Evolutionary conservation across 768 basidiomycete genomes (phyloP), one percentile per base, ranked within the genome.

Genomic region (Leccinellum rugosiceps): DNA sequence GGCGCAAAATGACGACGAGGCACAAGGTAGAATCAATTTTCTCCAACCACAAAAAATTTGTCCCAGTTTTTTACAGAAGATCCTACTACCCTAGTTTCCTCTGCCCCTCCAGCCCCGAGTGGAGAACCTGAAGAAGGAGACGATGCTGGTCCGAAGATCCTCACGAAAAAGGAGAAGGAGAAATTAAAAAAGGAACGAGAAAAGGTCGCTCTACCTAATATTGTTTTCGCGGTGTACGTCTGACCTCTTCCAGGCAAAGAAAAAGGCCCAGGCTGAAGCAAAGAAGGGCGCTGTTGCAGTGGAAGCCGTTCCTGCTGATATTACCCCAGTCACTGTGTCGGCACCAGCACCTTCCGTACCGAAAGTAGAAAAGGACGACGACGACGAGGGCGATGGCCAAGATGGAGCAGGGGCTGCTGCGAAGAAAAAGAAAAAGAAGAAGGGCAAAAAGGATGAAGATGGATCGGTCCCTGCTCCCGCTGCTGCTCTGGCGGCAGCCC

Each of bases 161-260:
- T 97, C 34, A 87, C 88, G 17, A 98, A 98, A 77, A 97, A 96
- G 72, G 92, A 98, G 79, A 98, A 98, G 76, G 95, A 98, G 72
- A 87, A 87, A 70, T 77, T 96, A 59, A 98, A 98, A 83, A 98
- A 98, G 76, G 95, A 98, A 75, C 84, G 86, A 52, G 94, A 97
- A 77, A 97, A 97, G 88, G 94, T 88, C 34, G 49, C 66, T 41
- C 57, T 21, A 41, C 41, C 43, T 38, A n/a, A 53, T 10, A 6
- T 43, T 53, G n/a, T n/a, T 51, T 30, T 58, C 51, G 53, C 35
- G 9, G 50, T 53, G 58, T 31, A 60, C 52, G 14, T 60, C 53
- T 60, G 52, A 57, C 50, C 17, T 52, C 55, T 56, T 62, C 2
- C 67, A 95, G 92, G 44, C 84, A 78, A 35, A 86, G 70, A 25